These are phyloP conservation scores for Tylopilus microsporus DNA, from an alignment of 1,284 basidiomycete species.

Conservation along the genomic window DNA sequence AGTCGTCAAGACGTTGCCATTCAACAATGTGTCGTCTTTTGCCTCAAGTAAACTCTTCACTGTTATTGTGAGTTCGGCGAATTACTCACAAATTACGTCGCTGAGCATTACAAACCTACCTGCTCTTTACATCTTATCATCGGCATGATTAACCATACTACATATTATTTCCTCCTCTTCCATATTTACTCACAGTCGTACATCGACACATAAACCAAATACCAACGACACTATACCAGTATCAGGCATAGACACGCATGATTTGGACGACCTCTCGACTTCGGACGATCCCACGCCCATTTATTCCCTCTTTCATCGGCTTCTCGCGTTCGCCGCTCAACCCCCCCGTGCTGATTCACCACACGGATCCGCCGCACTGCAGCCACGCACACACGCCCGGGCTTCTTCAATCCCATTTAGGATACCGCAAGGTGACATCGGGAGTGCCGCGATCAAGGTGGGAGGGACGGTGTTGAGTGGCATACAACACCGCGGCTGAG, in stretches of 20 bases:
- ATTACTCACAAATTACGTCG: slow-evolving; percentile 2
- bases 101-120: slow-evolving; percentile 58
- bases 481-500: slow-evolving; percentile 47
- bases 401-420: slow-evolving; percentile 27
- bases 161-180: slow-evolving; percentile 47
- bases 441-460: slow-evolving; percentile 52
- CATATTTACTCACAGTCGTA: slow-evolving; percentile 34
- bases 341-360: slow-evolving; percentile 34
- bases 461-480: slow-evolving; percentile 60
- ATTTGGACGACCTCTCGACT: slow-evolving; percentile 16
- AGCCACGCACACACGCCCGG: slow-evolving; percentile 22
- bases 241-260: slow-evolving; percentile 32
- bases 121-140: slow-evolving; percentile 53
- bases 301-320: slow-evolving; percentile 57
- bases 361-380: slow-evolving; percentile 14
- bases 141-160: slow-evolving; percentile 48
- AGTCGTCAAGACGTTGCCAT: slow-evolving; percentile 46
- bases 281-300: slow-evolving; percentile 38
- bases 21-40: slow-evolving; percentile 46
- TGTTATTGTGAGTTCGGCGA: slow-evolving; percentile 48
- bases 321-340: slow-evolving; percentile 57
- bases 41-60: slow-evolving; percentile 48
- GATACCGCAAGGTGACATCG: slow-evolving; percentile 45
- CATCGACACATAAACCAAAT: slow-evolving; percentile 32
- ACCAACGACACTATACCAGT: slow-evolving; percentile 38